Conservation (phyloP, 345 rosid species). For the Angophora floribunda region DNA sequence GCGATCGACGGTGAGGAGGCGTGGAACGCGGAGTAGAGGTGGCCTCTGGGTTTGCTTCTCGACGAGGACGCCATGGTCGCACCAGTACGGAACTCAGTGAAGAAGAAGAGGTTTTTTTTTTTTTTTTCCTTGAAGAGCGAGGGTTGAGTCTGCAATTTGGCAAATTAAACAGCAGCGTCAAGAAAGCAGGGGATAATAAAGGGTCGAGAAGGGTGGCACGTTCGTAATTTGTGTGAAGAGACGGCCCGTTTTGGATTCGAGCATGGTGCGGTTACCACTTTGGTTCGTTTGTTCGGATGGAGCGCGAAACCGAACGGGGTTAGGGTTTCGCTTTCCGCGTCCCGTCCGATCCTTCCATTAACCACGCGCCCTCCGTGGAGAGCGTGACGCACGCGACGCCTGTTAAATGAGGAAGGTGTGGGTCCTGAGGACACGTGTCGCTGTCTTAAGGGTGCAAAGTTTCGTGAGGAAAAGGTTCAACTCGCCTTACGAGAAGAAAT, state of each 20-base stretch:
- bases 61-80: conserved; percentile 1
- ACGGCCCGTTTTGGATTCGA: neutral
- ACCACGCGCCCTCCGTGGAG: neutral
- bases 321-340: neutral
- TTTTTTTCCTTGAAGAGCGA: neutral
- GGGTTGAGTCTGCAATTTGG: neutral
- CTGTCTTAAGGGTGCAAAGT: neutral
- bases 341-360: neutral
- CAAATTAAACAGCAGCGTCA: neutral
- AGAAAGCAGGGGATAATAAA: neutral
- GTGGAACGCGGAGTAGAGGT: neutral
- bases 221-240: neutral
- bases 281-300: neutral
- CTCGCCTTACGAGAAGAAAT: neutral
- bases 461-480: neutral
- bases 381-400: neutral
- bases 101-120: neutral
- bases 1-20: neutral
- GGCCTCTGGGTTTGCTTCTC: conserved; percentile 6
- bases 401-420: neutral
- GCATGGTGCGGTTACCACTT: neutral
- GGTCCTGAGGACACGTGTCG: neutral
- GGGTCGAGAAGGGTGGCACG: neutral
- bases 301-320: neutral
- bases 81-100: neutral